Evolutionary conservation across 164 flowering plant genomes (phyloP), one percentile per base, ranked within the genome.

Genomic region (Stephania cephalantha): DNA sequence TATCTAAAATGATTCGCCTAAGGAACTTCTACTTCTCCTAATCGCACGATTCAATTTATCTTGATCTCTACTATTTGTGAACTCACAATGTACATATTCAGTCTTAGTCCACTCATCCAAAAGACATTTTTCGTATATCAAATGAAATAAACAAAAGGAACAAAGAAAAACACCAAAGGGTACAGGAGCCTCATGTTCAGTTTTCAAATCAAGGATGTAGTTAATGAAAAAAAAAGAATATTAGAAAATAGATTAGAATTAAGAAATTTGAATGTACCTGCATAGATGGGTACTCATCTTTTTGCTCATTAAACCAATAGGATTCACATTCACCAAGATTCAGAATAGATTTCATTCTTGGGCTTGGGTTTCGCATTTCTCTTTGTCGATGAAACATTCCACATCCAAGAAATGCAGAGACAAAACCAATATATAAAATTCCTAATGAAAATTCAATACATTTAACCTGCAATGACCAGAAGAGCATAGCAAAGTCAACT

Each of bases 381-480:
- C 84, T 86, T 77, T 80, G 78, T 61, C 85, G 87, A 73, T 87
- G 86, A 75, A 88, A 84, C 70, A 88, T 83, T 25, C 93, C 89
- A 95, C 98, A 94, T 46, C 97, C 97, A 46, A 92, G 78, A 81
- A 96, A 87, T 70, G 85, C 68, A 68, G 88, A 83, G 73, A 87
- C 91, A 75, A 91, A 75, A 65, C 94, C 68, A 71, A 91, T 81
- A 76, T 91, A 96, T 45, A 91, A 64, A 68, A 94, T 80, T n/a
- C 93, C 83, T 68, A 96, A 73, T 55, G 93, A 75, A 46, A 94
- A 80, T 70, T 96, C 98, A 68, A 96, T 55, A 78, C 99, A 96
- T 84, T 87, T 92, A 31, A 87, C 90, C 99, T 96, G 91, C 85
- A 90, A n/a, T 63, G 12, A 69, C 73, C 69, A 83, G 69, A 20